Conservation (phyloP, 2,329 filamentous ascomycete genomes). For the Neobulgaria alba region DNA sequence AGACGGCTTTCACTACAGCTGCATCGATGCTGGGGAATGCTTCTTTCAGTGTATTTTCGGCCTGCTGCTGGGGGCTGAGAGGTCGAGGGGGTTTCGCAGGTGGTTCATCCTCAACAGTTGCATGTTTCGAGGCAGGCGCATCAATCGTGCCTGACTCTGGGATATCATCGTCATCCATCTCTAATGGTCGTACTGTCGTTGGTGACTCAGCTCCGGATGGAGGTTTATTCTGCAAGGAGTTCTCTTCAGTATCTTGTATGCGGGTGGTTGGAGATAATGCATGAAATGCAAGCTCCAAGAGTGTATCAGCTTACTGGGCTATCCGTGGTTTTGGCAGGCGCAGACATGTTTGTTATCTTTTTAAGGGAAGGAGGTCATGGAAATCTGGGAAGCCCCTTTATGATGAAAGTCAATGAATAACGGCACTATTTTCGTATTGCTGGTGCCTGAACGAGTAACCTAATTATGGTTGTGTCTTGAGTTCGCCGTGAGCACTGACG, state of each 20-base stretch:
- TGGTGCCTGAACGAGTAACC: too few species aligned
- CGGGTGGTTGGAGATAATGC: slow-evolving; percentile 8
- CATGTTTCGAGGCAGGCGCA: slow-evolving; percentile 33
- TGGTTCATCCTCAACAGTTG: slow-evolving; percentile 38
- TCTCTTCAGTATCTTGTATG: slow-evolving; percentile 5
- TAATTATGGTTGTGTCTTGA: too few species aligned
- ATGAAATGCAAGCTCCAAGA: slow-evolving; percentile 17
- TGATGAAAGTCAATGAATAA: too few species aligned
- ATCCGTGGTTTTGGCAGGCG: background rate
- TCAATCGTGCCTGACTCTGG: slow-evolving; percentile 50
- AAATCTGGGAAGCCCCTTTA: too few species aligned
- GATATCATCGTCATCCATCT: slow-evolving; percentile 62
- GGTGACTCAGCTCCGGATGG: slow-evolving; percentile 49
- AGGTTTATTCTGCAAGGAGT: slow-evolving; percentile 18
- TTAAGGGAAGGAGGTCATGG: background rate
- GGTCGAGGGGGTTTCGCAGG: slow-evolving; percentile 84
- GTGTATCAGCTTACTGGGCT: slow-evolving; percentile 22
- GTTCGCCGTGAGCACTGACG: background rate
- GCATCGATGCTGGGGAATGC: slow-evolving; percentile 82
- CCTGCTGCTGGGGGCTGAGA: slow-evolving; percentile 71
- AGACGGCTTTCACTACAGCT: slow-evolving; percentile 75
- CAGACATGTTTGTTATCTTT: background rate
- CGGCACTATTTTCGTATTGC: too few species aligned
- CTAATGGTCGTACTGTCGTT: slow-evolving; percentile 55
- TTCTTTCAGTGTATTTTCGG: slow-evolving; percentile 81